These are phyloP conservation scores for Sedum album DNA, from an alignment of 164 flowering plant genomes.

Conservation along the genomic window DNA sequence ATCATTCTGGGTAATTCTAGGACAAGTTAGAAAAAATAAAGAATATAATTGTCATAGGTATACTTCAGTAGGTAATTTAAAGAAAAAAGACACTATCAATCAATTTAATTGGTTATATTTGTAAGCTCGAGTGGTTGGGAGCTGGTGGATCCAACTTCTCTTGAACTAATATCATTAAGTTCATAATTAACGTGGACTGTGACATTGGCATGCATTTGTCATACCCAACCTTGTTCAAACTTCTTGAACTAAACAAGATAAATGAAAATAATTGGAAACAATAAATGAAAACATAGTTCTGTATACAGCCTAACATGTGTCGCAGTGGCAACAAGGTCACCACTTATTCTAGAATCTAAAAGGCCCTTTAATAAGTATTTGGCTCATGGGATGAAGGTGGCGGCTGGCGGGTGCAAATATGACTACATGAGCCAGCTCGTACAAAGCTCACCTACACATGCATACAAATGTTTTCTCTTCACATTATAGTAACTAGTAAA, in stretches of 20 bases:
- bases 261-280: not conserved
- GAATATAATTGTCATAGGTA: not conserved
- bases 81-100: not conserved
- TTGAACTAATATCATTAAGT: conserved; percentile 2
- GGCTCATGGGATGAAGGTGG: no score
- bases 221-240: conserved; percentile 4
- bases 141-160: conserved; percentile 6
- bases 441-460: no score
- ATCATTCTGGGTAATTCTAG: not conserved
- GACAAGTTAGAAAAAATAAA: not conserved
- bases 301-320: not conserved
- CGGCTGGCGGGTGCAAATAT: no score
- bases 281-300: not conserved
- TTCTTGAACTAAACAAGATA: not conserved
- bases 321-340: not conserved
- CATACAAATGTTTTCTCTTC: not conserved
- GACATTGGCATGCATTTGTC: not conserved
- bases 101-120: not conserved
- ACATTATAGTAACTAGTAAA: no score
- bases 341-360: no score
- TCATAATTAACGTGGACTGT: not conserved
- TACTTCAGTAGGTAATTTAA: conserved; percentile 1
- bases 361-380: no score
- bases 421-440: no score
- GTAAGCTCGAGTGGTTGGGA: conserved; percentile 1